Base-by-base conservation (phyloP, 768 basidiomycete species). In the Tephrocybe rancida region DNA sequence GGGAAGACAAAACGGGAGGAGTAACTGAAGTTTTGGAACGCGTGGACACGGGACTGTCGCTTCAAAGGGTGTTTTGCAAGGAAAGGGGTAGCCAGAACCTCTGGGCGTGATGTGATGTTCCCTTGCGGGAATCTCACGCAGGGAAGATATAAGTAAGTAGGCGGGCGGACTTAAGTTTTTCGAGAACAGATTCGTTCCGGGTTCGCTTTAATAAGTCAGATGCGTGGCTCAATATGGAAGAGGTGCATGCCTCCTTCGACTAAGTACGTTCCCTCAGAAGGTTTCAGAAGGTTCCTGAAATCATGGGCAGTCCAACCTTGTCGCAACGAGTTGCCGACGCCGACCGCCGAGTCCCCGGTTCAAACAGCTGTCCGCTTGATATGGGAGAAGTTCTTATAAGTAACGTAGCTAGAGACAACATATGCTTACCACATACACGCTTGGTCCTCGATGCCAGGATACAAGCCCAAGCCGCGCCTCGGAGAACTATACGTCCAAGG, bases 101-200 rank as follows among this genome's bases (percentile, higher is more conserved):
- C 46, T 50, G 43, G 22, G n/a, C n/a, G 53, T 43, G 26, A 37
- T 52, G 46, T 48, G 48, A 44, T 54, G 49, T 39, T 51, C 35
- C 24, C n/a, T n/a, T 46, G 35, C 34, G 48, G 30, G 59, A 54
- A 58, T 57, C 46, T 32, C 56, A 58, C 50, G 50, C 27, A 39
- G 42, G 27, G 45, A 21, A 34, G 38, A 55, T 56, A 52, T 55
- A 56, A 46, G 42, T 19, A 39, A 49, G 32, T 42, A 42, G 32
- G n/a, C 21, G 48, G 48, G 63, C 61, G 60, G 61, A 61, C 57
- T 57, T 56, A 49, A 52, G 52, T 57, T 51, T 53, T 50, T 58
- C 37, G 50, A 50, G 44, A 48, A 44, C 44, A 58, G 58, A 59
- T 61, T 61, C 55, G 35, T 55, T 61, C 55, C 54, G 54, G 50